Evolutionary conservation across 805 yeast species (phyloP).

Genomic region (Saccharomycopsis javanensis): DNA sequence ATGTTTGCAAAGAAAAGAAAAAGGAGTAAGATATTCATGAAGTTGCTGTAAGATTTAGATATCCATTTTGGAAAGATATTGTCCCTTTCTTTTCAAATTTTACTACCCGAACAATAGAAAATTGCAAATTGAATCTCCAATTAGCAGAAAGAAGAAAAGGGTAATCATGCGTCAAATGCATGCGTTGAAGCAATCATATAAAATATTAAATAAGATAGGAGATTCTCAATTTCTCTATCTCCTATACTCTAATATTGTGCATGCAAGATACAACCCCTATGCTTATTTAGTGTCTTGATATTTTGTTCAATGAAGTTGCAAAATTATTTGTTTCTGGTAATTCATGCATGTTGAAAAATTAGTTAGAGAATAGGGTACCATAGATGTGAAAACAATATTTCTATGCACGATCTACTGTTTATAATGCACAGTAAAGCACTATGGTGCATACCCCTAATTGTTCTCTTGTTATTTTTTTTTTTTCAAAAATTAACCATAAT

Average conservation of each 20-base stretch:
- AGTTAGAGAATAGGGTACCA: no score
- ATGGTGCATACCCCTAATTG: background rate
- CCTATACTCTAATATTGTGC: background rate
- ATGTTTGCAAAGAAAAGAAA: background rate
- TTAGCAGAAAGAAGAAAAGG: background rate
- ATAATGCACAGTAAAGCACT: background rate
- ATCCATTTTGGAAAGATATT: background rate
- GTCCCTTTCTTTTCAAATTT: background rate
- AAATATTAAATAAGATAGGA: background rate
- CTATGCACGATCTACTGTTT: background rate
- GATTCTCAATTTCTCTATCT: background rate
- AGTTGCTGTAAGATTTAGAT: no score
- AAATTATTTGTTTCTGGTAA: background rate
- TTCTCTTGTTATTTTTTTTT: no score
- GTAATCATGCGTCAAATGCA: background rate
- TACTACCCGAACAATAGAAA: background rate
- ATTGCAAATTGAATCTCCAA: background rate
- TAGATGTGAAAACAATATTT: background rate
- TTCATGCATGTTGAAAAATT: background rate
- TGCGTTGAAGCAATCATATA: background rate
- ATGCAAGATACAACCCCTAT: background rate
- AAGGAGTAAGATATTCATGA: no score
- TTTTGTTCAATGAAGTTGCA: background rate
- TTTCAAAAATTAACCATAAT: background rate
- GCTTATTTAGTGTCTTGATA: background rate